A percentile compares a stretch with the other conserved stretches of the same genome.
Conservation (phyloP, 177 flowering plant genomes). For the Vitis hybrid region DNA sequence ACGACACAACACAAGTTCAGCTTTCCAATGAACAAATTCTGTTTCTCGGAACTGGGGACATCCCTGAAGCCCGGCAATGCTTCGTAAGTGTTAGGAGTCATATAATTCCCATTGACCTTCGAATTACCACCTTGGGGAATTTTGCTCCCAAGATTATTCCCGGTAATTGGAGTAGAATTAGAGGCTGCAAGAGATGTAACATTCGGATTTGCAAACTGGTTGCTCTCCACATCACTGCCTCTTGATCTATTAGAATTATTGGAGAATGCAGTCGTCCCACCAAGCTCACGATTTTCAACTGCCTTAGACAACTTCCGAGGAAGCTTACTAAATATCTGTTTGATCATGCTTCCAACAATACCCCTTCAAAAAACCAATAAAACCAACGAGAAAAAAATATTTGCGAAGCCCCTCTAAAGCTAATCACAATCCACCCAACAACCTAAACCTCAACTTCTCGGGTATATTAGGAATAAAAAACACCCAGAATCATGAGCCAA, state of each 20-base stretch:
- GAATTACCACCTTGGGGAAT: slow-evolving; percentile 4
- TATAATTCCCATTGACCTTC: slow-evolving; percentile 19
- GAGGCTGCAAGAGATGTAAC: slow-evolving; percentile 6
- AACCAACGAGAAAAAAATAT: not conserved
- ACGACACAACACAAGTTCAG: slow-evolving; percentile 28
- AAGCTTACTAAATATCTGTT: slow-evolving; percentile 34
- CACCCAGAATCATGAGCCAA: not conserved
- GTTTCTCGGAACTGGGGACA: slow-evolving; percentile 36
- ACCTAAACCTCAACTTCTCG: not conserved
- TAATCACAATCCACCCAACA: slow-evolving; percentile 9
- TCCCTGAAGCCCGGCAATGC: slow-evolving; percentile 36
- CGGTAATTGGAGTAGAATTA: slow-evolving; percentile 12
- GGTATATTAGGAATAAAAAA: not conserved
- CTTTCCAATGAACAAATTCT: slow-evolving; percentile 34
- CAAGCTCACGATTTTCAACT: slow-evolving; percentile 24
- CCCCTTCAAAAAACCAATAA: not conserved
- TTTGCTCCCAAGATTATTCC: slow-evolving; percentile 8
- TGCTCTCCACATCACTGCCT: slow-evolving; percentile 18
- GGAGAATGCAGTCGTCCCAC: slow-evolving; percentile 14
- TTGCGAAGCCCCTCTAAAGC: not conserved
- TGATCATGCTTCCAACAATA: slow-evolving; percentile 26
- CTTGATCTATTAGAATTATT: slow-evolving; percentile 18
- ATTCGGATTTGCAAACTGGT: slow-evolving; percentile 18
- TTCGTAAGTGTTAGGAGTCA: slow-evolving; percentile 20
- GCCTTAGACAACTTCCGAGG: slow-evolving; percentile 34